Evolutionary conservation across 2,329 filamentous ascomycete species (phyloP).

Genomic region (Pseudonectria foliicola): DNA sequence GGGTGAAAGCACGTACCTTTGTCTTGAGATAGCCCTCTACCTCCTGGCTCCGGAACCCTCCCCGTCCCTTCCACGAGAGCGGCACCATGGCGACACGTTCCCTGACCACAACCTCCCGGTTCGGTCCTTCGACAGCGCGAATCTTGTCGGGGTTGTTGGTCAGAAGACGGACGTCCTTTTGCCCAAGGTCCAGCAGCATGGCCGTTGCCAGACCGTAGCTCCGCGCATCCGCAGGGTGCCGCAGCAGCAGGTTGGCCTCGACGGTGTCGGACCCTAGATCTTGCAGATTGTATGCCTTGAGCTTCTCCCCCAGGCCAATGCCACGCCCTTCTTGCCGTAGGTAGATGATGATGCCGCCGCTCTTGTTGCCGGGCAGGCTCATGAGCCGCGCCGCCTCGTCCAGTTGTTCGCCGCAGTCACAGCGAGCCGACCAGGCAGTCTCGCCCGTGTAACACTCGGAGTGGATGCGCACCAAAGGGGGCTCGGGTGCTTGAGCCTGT

Average conservation of each 20-base stretch:
- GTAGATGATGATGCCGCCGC: conserved; percentile 89
- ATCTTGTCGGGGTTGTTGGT: conserved; percentile 99
- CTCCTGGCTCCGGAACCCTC: conserved; percentile 79
- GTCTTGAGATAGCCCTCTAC: conserved; percentile 92
- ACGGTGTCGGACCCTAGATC: conserved; percentile 97
- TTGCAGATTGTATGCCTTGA: conserved; percentile 97
- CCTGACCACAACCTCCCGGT: conserved; percentile 76
- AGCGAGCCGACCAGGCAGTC: conserved; percentile 95
- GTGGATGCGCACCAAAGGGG: conserved; percentile 84
- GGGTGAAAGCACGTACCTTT: conserved; percentile 57
- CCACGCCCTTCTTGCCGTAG: conserved; percentile 92
- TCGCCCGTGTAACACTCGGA: conserved; percentile 98
- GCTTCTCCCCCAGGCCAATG: conserved; percentile 88
- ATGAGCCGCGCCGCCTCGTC: conserved; percentile 94
- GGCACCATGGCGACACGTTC: conserved; percentile 95
- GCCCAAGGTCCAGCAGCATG: conserved; percentile 80
- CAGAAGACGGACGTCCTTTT: conserved; percentile 70
- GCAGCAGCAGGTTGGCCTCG: conserved; percentile 82
- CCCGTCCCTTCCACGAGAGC: conserved; percentile 79
- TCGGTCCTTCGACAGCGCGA: conserved; percentile 84
- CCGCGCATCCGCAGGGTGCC: conserved; percentile 89
- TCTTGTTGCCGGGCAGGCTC: conserved; percentile 58
- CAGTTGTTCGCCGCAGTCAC: conserved; percentile 95
- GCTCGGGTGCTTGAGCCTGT: conserved; percentile 8
- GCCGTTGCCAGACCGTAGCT: conserved; percentile 96